Percentiles rank a stretch among this genome's conserved stretches.
Evolutionary conservation across 768 basidiomycete species (phyloP).

Genomic region (Lanmaoa rubissima): DNA sequence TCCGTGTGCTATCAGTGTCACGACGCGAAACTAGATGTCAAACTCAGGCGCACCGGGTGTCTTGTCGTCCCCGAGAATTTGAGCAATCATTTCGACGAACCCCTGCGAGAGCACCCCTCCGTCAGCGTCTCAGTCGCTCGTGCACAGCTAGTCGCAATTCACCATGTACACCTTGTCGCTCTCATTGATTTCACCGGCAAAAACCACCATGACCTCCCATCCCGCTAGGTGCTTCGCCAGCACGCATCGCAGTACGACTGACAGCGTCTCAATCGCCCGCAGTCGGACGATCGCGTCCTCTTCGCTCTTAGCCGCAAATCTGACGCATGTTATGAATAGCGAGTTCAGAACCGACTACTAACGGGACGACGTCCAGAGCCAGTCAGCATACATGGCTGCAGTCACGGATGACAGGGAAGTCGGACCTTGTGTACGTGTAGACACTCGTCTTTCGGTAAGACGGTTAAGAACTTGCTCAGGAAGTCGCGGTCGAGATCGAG

Average conservation of each 20-base stretch:
- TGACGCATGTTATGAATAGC: conserved; percentile 49
- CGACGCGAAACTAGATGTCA: not conserved
- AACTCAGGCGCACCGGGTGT: conserved; percentile 34
- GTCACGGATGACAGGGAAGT: not conserved
- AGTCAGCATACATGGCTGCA: conserved; percentile 7
- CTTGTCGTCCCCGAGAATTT: conserved; percentile 43
- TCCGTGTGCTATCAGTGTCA: conserved; percentile 2
- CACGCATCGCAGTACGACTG: conserved; percentile 44
- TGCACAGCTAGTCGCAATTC: not conserved
- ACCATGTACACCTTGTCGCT: conserved; percentile 62
- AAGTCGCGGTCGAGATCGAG: conserved; percentile 52
- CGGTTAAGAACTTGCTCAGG: conserved; percentile 39
- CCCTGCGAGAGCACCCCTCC: conserved; percentile 35
- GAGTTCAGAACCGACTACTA: conserved; percentile 50
- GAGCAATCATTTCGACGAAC: conserved; percentile 47
- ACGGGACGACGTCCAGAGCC: conserved; percentile 10
- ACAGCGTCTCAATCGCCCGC: conserved; percentile 53
- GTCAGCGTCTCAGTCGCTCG: not conserved
- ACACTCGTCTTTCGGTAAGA: conserved; percentile 49
- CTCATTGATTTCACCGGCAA: conserved; percentile 56
- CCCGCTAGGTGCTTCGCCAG: conserved; percentile 60
- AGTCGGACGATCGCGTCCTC: conserved; percentile 16
- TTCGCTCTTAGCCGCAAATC: conserved; percentile 34
- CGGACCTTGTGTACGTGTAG: conserved; percentile 51
- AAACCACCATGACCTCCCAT: conserved; percentile 71